A percentile compares a stretch with the other conserved stretches of the same genome.
Evolutionary conservation across 805 yeast genomes (phyloP).

Genomic region (Yamadazyma takamatsuzukensis): DNA sequence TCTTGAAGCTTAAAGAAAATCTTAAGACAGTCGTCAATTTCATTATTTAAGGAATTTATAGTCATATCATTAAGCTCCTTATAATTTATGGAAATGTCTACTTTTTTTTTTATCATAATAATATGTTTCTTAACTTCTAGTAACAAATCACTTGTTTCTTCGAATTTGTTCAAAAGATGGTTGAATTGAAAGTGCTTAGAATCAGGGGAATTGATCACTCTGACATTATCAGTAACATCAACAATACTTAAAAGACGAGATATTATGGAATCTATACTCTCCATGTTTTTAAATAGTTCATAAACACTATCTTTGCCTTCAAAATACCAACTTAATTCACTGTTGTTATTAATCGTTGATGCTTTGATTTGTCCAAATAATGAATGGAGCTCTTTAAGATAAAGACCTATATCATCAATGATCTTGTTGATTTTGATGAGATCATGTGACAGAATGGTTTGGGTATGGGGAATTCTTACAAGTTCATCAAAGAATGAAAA

Average conservation of each 20-base stretch:
- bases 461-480: slow-evolving; percentile 15
- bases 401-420: slow-evolving; percentile 24
- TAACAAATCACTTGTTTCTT: slow-evolving; percentile 21
- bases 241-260: slow-evolving; percentile 17
- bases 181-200: slow-evolving; percentile 9
- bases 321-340: slow-evolving; percentile 22
- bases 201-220: too few species aligned
- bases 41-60: slow-evolving; percentile 20
- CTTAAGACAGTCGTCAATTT: slow-evolving; percentile 22
- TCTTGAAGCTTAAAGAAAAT: slow-evolving; percentile 15
- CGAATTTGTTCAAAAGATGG: slow-evolving; percentile 22
- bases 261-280: slow-evolving; percentile 23
- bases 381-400: slow-evolving; percentile 18
- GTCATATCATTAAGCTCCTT: slow-evolving; percentile 24
- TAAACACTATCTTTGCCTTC: slow-evolving; percentile 19
- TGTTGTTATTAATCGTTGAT: background rate
- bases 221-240: slow-evolving; percentile 12
- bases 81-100: slow-evolving; percentile 25
- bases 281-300: slow-evolving; percentile 17
- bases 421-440: slow-evolving; percentile 23
- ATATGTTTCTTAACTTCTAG: slow-evolving; percentile 22
- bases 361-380: slow-evolving; percentile 12
- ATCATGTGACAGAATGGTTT: slow-evolving; percentile 19
- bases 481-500: slow-evolving; percentile 22
- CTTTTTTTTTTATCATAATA: slow-evolving; percentile 18